Percentiles rank a stretch among this genome's conserved stretches.
Evolutionary conservation across 805 yeast species (phyloP).

Genomic region (Saccharomycopsis lassenensis): DNA sequence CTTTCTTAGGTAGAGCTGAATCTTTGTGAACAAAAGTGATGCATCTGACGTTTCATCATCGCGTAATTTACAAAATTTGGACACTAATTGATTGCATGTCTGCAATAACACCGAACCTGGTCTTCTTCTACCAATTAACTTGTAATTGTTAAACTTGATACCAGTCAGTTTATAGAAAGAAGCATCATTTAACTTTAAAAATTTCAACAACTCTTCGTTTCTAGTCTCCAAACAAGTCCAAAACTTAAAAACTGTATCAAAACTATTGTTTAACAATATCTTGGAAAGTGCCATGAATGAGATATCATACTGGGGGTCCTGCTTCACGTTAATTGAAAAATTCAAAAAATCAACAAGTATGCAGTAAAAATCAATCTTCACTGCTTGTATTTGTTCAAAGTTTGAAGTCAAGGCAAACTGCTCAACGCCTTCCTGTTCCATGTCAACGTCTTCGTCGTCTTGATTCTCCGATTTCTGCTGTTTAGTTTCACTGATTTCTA

Average conservation of each 20-base stretch:
- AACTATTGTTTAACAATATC: slow-evolving; percentile 2
- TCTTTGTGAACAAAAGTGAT: slow-evolving; percentile 1
- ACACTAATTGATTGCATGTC: slow-evolving; percentile 2
- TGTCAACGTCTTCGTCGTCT: not conserved
- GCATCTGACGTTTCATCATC: slow-evolving; percentile 1
- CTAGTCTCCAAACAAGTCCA: slow-evolving; percentile 15
- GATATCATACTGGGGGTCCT: slow-evolving; percentile 13
- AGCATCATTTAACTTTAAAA: not conserved
- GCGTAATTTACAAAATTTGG: not conserved
- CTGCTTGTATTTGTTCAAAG: not conserved
- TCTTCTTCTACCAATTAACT: slow-evolving; percentile 9
- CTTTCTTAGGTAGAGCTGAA: slow-evolving; percentile 4
- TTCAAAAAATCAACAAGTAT: slow-evolving; percentile 11
- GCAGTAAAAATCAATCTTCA: slow-evolving; percentile 8
- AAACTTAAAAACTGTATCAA: slow-evolving; percentile 5
- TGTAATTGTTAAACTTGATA: not conserved
- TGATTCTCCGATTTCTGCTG: not conserved
- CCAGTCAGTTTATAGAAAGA: not conserved
- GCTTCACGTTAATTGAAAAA: slow-evolving; percentile 9
- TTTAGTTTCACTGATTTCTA: too few relatives aligned
- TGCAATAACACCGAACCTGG: slow-evolving; percentile 11
- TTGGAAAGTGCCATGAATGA: slow-evolving; percentile 11
- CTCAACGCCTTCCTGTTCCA: not conserved
- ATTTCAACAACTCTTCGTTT: slow-evolving; percentile 1
- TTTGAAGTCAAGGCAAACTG: too few relatives aligned